These are phyloP conservation scores for Tolypocladium cylindrosporum DNA, from an alignment of 2,329 filamentous ascomycete species.

Conservation along the genomic window DNA sequence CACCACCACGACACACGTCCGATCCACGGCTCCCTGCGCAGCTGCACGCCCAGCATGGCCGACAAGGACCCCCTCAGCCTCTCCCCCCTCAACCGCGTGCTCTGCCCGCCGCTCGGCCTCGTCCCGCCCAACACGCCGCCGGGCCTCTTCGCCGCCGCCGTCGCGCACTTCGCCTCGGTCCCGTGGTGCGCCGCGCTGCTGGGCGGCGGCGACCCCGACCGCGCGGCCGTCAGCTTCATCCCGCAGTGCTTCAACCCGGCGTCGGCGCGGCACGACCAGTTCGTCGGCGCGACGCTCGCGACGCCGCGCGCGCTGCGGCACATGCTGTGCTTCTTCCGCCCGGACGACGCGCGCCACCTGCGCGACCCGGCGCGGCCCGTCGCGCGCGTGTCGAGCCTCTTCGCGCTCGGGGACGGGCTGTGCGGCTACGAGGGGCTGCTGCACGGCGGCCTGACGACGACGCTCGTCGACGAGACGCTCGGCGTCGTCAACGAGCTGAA, in stretches of 20 bases:
- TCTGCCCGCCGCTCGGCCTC: slow-evolving; percentile 19
- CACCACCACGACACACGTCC: too few species aligned
- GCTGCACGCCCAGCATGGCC: neutral
- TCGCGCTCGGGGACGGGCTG: slow-evolving; percentile 21
- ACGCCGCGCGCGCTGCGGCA: slow-evolving; percentile 16
- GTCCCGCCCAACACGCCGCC: slow-evolving; percentile 14
- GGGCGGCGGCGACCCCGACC: neutral
- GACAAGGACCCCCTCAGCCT: neutral
- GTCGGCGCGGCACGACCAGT: slow-evolving; percentile 18
- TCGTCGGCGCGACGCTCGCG: slow-evolving; percentile 22
- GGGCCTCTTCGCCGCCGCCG: slow-evolving; percentile 14
- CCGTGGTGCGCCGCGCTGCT: slow-evolving; percentile 25
- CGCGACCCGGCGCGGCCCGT: slow-evolving; percentile 15
- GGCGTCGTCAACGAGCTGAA: slow-evolving; percentile 26
- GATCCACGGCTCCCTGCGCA: too few species aligned
- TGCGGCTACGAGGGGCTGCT: slow-evolving; percentile 21
- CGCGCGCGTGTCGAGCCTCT: slow-evolving; percentile 17
- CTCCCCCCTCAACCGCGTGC: slow-evolving; percentile 13
- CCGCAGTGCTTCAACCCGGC: slow-evolving; percentile 21
- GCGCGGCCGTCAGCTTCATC: slow-evolving; percentile 18
- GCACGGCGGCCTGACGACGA: slow-evolving; percentile 25
- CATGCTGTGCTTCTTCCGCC: slow-evolving; percentile 23
- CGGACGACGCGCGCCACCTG: slow-evolving; percentile 13
- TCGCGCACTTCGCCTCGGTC: slow-evolving; percentile 21
- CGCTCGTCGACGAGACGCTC: slow-evolving; percentile 27